Conservation (phyloP, 805 yeast genomes). For the Clavispora carvajalis region DNA sequence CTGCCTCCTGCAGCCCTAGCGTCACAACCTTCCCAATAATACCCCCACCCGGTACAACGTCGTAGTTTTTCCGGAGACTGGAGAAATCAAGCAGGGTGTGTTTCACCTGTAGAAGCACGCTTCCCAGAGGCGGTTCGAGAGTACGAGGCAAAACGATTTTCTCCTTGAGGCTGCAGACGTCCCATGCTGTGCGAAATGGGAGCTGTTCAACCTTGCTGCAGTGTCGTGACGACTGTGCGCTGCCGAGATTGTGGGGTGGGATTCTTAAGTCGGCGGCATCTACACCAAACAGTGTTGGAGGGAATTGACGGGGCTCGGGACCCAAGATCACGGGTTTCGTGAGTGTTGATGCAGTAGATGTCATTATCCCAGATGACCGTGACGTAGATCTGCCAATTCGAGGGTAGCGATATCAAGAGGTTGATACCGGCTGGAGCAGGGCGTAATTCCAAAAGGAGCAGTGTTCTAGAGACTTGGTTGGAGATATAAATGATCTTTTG, state of each 20-base stretch:
- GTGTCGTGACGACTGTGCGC: constrained; percentile 7
- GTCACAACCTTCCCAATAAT: constrained; percentile 25
- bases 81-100: constrained; percentile 12
- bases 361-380: too few species aligned
- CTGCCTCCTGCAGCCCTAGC: not conserved
- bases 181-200: constrained; percentile 9
- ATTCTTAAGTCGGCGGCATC: not conserved
- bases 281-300: too few species aligned
- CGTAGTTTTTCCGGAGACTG: constrained; percentile 4
- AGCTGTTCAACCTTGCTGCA: constrained; percentile 7
- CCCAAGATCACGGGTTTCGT: too few species aligned
- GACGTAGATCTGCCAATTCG: too few species aligned
- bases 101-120: constrained; percentile 10
- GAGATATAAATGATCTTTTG: too few species aligned
- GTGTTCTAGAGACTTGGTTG: too few species aligned
- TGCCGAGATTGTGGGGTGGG: not conserved
- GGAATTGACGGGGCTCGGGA: too few species aligned
- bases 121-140: not conserved
- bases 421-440: too few species aligned
- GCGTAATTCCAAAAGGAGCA: too few species aligned
- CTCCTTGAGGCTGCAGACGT: not conserved
- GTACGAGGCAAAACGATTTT: not conserved
- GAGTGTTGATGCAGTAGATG: too few species aligned
- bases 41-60: constrained; percentile 31
- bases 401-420: too few species aligned